Evolutionary conservation across 2,329 filamentous ascomycete species (phyloP).

Genomic region (Alternaria dauci): DNA sequence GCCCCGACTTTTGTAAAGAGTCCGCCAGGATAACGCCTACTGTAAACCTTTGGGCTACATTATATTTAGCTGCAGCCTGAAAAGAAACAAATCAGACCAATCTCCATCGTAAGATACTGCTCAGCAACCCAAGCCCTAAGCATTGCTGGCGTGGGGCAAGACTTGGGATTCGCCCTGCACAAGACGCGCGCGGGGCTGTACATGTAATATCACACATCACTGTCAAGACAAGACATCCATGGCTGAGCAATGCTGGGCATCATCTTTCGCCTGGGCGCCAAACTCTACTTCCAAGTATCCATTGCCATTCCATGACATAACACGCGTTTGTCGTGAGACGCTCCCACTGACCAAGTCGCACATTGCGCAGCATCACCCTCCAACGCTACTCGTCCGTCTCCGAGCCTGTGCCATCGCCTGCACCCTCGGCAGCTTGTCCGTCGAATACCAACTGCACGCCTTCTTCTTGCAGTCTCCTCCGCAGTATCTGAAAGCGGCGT

Average conservation of each 20-base stretch:
- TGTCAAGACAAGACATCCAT: conserved; percentile 9
- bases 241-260: conserved; percentile 1
- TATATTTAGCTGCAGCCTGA: background rate
- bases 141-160: conserved; percentile 2
- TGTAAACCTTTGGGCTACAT: background rate
- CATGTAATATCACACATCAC: conserved; percentile 10
- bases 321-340: conserved; percentile 1
- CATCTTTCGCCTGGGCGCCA: conserved; percentile 5
- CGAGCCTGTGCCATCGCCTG: conserved; percentile 12
- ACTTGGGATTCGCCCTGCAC: conserved; percentile 8
- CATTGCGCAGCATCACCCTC: background rate
- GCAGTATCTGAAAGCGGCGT: conserved; percentile 31
- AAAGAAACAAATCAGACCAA: background rate
- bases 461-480: conserved; percentile 31
- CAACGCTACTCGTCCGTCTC: conserved; percentile 23
- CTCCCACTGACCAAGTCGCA: conserved; percentile 3
- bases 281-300: conserved; percentile 1
- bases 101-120: background rate
- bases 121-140: background rate
- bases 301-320: background rate
- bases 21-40: background rate
- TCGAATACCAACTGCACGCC: conserved; percentile 41
- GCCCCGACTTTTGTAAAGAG: background rate
- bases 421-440: conserved; percentile 12
- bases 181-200: conserved; percentile 9